Percentiles rank a stretch among this genome's conserved stretches.
These are phyloP conservation scores for Pseudognaphalium luteoalbum DNA, from an alignment of 129 eudicot species.

Conservation along the genomic window DNA sequence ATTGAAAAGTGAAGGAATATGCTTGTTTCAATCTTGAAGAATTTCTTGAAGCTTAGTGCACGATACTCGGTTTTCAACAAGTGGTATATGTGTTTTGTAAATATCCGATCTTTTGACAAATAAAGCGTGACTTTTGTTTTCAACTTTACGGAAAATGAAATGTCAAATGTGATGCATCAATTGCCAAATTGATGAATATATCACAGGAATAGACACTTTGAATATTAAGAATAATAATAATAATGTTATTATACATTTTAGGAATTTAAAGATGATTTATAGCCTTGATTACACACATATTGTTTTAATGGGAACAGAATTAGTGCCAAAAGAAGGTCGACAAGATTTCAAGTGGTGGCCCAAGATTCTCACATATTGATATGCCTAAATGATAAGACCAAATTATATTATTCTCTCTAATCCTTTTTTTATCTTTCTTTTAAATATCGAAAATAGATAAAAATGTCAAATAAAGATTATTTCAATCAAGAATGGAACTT, in stretches of 20 bases:
- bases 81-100: slow-evolving; percentile 5
- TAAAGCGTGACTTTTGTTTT: not conserved
- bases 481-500: slow-evolving; percentile 10
- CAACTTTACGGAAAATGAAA: not conserved
- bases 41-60: not conserved
- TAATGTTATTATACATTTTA: not conserved
- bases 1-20: slow-evolving; percentile 19
- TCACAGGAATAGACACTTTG: not conserved
- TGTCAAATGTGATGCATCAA: not conserved
- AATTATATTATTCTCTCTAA: slow-evolving; percentile 10
- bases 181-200: not conserved
- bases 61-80: not conserved
- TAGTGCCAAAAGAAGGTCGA: slow-evolving; percentile 12
- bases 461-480: not conserved
- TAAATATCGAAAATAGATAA: not conserved
- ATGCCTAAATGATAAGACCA: slow-evolving; percentile 6
- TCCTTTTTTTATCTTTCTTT: not conserved
- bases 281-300: not conserved
- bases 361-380: slow-evolving; percentile 28
- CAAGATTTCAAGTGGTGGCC: slow-evolving; percentile 26
- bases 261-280: not conserved
- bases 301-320: not conserved
- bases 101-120: not conserved
- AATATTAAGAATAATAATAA: not conserved
- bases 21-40: slow-evolving; percentile 27